phyloP scores from a whole-genome alignment of 306 rosid genomes.

The Quercus cerris region DNA sequence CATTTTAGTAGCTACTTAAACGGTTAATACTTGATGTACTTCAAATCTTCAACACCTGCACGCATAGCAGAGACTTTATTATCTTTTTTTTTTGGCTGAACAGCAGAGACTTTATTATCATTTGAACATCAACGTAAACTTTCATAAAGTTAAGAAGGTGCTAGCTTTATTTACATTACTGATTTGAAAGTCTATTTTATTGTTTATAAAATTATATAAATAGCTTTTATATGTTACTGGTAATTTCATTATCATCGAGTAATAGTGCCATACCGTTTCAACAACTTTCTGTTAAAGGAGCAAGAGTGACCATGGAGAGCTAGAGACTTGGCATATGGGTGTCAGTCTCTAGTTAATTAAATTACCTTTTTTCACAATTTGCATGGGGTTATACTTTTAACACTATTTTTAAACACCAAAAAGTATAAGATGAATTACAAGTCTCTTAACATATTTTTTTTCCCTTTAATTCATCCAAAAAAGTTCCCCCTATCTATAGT shows the following conservation, averaged over 20 bases:
- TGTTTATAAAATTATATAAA: too few relatives aligned
- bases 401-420: too few relatives aligned
- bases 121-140: not conserved
- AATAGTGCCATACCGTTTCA: not conserved
- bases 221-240: not conserved
- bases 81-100: too few relatives aligned
- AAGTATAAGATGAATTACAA: rapidly evolving
- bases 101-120: not conserved
- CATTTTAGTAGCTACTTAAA: not conserved
- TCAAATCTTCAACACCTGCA: too few relatives aligned
- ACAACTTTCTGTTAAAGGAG: not conserved
- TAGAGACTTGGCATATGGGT: not conserved
- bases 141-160: not conserved
- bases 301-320: not conserved
- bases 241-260: not conserved
- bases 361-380: too few relatives aligned
- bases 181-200: too few relatives aligned
- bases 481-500: too few relatives aligned
- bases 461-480: too few relatives aligned
- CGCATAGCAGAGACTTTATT: not conserved
- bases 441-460: too few relatives aligned
- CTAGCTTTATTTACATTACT: not conserved
- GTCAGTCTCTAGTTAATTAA: not conserved
- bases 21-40: not conserved
- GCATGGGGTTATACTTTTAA: too few relatives aligned